Conservation (phyloP, 2,329 filamentous ascomycete genomes). For the Phaeosphaeriaceae sp. region DNA sequence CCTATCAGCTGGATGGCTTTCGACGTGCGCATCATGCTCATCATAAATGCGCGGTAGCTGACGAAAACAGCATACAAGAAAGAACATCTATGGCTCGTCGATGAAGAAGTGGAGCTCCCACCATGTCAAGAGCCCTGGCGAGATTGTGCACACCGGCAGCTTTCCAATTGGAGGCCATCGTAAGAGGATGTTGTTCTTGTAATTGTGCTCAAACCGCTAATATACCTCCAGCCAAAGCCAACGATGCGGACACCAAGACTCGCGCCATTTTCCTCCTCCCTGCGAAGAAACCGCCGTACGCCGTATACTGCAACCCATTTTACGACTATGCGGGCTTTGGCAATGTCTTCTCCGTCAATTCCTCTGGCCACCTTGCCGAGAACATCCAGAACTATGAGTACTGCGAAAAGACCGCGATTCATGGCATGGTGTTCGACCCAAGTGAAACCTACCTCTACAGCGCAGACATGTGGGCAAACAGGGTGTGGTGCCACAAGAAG, state of each 20-base stretch:
- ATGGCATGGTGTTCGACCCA: conserved; percentile 83
- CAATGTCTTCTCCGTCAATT: conserved; percentile 73
- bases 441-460: conserved; percentile 79
- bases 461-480: conserved; percentile 78
- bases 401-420: conserved; percentile 73
- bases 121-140: conserved; percentile 74
- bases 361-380: conserved; percentile 63
- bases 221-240: conserved; percentile 65
- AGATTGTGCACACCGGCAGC: conserved; percentile 77
- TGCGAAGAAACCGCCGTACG: conserved; percentile 77
- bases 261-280: conserved; percentile 89
- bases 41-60: conserved; percentile 15
- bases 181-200: conserved; percentile 51
- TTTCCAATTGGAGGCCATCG: conserved; percentile 77
- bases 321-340: conserved; percentile 85
- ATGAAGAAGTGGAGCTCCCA: conserved; percentile 96
- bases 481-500: conserved; percentile 85
- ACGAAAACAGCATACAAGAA: conserved; percentile 71
- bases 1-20: conserved; percentile 96
- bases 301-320: conserved; percentile 89
- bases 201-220: background rate
- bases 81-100: conserved; percentile 85
- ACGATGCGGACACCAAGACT: conserved; percentile 76
- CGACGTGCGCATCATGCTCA: conserved; percentile 63
- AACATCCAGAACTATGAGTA: conserved; percentile 79